These are phyloP conservation scores for Rhizopogon vinicolor DNA, from an alignment of 768 basidiomycete genomes.

Conservation along the genomic window DNA sequence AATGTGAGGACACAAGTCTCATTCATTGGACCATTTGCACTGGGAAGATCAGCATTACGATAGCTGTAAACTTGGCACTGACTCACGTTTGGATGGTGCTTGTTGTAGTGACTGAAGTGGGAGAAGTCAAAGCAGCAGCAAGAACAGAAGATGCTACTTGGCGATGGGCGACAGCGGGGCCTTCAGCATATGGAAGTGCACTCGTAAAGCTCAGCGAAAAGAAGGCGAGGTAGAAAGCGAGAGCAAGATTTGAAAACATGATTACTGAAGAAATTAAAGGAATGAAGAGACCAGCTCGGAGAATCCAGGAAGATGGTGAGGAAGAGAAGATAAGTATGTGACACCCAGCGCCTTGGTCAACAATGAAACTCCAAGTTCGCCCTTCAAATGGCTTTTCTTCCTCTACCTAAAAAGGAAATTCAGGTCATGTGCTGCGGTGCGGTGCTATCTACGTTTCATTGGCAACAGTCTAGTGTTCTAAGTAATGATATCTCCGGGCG, in stretches of 20 bases:
- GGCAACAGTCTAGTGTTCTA: neutral
- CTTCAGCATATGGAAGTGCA: slow-evolving; percentile 21
- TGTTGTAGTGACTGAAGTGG: slow-evolving; percentile 33
- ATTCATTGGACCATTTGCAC: slow-evolving; percentile 45
- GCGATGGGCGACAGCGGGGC: slow-evolving; percentile 8
- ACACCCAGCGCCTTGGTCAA: slow-evolving; percentile 29
- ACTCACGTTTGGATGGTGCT: slow-evolving; percentile 38
- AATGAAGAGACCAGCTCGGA: slow-evolving; percentile 32
- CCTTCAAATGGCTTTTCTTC: neutral
- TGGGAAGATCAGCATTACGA: slow-evolving; percentile 13
- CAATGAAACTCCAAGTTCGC: neutral
- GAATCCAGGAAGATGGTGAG: slow-evolving; percentile 15
- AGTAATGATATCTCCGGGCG: neutral
- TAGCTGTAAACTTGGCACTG: too few relatives aligned
- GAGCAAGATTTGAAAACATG: slow-evolving; percentile 18
- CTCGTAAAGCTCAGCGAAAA: slow-evolving; percentile 17
- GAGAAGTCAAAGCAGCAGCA: slow-evolving; percentile 20
- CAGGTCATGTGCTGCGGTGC: neutral
- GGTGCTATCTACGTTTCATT: neutral
- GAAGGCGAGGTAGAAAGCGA: slow-evolving; percentile 20
- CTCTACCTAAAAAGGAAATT: neutral
- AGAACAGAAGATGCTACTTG: slow-evolving; percentile 16
- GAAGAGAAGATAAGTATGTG: slow-evolving; percentile 17
- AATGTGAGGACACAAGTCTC: slow-evolving; percentile 58
- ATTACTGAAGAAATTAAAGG: slow-evolving; percentile 12